These are phyloP conservation scores for Phytophthora rubi DNA, from an alignment of 352 stramenopile genomes.

Conservation along the genomic window DNA sequence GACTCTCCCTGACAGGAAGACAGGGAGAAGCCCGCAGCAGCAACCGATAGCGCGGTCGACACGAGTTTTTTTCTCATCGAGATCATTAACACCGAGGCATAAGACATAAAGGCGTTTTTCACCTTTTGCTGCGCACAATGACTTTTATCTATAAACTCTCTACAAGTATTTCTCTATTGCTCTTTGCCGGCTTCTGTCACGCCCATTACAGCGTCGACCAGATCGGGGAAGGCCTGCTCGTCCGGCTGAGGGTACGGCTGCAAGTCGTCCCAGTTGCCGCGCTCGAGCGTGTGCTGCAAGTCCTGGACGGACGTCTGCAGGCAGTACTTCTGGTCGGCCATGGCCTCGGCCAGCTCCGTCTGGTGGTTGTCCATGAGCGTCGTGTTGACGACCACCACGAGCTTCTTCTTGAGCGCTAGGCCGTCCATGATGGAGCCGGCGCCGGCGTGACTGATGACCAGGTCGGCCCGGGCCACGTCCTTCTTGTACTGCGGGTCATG, in stretches of 20 bases:
- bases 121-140: not conserved
- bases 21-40: no score
- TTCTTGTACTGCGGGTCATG: slow-evolving; percentile 91
- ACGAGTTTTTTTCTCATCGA: not conserved
- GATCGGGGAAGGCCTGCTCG: slow-evolving; percentile 65
- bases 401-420: slow-evolving; percentile 77
- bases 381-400: slow-evolving; percentile 95
- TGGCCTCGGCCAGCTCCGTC: slow-evolving; percentile 93
- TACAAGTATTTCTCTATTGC: slow-evolving; percentile 13
- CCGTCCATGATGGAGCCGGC: slow-evolving; percentile 95
- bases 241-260: slow-evolving; percentile 62
- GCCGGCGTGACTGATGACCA: slow-evolving; percentile 96
- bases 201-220: slow-evolving; percentile 68
- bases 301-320: slow-evolving; percentile 54
- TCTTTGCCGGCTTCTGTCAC: slow-evolving; percentile 27
- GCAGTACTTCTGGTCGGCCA: slow-evolving; percentile 78
- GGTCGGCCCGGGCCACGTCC: slow-evolving; percentile 91
- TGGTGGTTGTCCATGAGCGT: slow-evolving; percentile 98
- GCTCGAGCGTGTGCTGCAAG: slow-evolving; percentile 45
- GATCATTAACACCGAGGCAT: not conserved
- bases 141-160: not conserved
- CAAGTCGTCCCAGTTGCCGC: slow-evolving; percentile 49
- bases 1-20: no score
- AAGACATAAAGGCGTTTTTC: no score
- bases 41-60: no score